Percentiles rank a stretch among this genome's conserved stretches.
phyloP scores from a whole-genome alignment of 805 yeast species.

The Ogataea sp. region DNA sequence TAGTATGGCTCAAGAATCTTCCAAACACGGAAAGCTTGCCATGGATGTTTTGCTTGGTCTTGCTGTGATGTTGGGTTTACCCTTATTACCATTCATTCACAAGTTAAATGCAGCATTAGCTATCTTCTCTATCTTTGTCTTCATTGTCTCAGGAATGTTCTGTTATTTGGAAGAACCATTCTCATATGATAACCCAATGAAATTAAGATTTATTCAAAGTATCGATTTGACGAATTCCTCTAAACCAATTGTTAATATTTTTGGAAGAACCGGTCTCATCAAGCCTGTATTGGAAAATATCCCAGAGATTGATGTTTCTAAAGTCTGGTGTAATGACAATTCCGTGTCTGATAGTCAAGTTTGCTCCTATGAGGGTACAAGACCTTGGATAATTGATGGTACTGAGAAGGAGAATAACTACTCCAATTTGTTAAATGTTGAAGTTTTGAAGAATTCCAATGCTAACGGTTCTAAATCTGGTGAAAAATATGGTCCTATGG shows the following conservation, averaged over 20 bases:
- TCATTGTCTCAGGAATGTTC: slow-evolving; percentile 29
- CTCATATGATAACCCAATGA: slow-evolving; percentile 54
- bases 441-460: slow-evolving; percentile 43
- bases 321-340: slow-evolving; percentile 27
- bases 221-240: slow-evolving; percentile 35
- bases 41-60: slow-evolving; percentile 28
- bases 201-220: slow-evolving; percentile 60
- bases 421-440: slow-evolving; percentile 39
- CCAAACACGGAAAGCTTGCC: slow-evolving; percentile 30
- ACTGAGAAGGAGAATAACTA: slow-evolving; percentile 23
- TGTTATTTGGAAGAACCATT: slow-evolving; percentile 48
- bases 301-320: slow-evolving; percentile 47
- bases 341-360: slow-evolving; percentile 38
- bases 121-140: slow-evolving; percentile 30
- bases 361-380: slow-evolving; percentile 43
- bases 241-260: slow-evolving; percentile 34
- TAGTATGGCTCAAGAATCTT: slow-evolving; percentile 67
- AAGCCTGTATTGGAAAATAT: slow-evolving; percentile 43
- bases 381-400: slow-evolving; percentile 40
- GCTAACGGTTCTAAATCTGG: slow-evolving; percentile 2
- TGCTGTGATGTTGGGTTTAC: slow-evolving; percentile 32
- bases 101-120: slow-evolving; percentile 51
- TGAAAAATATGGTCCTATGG: slow-evolving; percentile 51
- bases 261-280: slow-evolving; percentile 44
- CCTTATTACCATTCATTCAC: slow-evolving; percentile 62